These are phyloP conservation scores for Colletotrichum sp. DNA, from an alignment of 2,329 filamentous ascomycete species.

Conservation along the genomic window DNA sequence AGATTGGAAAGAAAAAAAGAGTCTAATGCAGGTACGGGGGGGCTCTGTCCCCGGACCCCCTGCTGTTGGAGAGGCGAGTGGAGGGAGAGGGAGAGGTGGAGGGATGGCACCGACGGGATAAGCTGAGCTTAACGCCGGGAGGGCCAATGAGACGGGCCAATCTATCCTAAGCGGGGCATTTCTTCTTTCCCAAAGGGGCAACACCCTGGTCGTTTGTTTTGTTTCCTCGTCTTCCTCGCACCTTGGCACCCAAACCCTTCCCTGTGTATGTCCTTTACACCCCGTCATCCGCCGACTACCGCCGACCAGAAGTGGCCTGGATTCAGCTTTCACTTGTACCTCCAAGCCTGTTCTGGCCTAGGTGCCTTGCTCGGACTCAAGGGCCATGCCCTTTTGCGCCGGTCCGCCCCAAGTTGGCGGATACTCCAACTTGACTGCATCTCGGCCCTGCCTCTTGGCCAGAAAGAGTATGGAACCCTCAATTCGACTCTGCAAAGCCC, in stretches of 20 bases:
- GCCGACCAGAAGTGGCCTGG: background rate
- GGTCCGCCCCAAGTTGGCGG: background rate
- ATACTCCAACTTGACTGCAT: background rate
- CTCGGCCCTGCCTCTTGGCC: background rate
- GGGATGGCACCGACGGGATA: background rate
- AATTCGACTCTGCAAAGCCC: background rate
- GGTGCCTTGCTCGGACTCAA: background rate
- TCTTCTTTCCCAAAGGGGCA: background rate
- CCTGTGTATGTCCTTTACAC: background rate
- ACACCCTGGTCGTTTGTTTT: background rate
- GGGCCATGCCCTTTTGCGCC: background rate
- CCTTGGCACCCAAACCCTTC: background rate
- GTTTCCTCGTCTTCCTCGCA: background rate
- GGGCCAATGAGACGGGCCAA: background rate
- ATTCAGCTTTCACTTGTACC: background rate
- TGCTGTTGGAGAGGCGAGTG: background rate
- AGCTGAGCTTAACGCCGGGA: background rate
- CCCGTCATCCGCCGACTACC: background rate
- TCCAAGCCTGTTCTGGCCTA: background rate
- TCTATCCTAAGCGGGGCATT: background rate
- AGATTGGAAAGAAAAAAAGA: background rate
- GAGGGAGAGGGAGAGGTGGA: background rate
- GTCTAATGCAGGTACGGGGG: constrained; percentile 14
- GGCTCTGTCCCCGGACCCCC: background rate
- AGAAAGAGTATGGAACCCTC: background rate